These are phyloP conservation scores for Trichoderma afroharzianum DNA, from an alignment of 2,329 filamentous ascomycete genomes.

Conservation along the genomic window DNA sequence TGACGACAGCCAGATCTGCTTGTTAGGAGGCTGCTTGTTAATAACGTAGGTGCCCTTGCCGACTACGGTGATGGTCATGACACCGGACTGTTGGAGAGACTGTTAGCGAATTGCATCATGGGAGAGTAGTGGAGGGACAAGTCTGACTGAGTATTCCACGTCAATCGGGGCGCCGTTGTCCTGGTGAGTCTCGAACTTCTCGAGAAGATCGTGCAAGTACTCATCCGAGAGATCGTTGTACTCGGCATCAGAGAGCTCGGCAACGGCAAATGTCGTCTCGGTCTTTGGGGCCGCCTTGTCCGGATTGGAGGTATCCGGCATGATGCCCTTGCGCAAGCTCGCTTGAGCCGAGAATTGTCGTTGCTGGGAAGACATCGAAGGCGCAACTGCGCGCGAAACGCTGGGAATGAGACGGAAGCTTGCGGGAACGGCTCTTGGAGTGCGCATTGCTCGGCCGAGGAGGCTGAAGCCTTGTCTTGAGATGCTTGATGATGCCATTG, in stretches of 20 bases:
- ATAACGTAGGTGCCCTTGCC: constrained; percentile 80
- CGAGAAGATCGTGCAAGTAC: constrained; percentile 61
- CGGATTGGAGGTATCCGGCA: constrained; percentile 57
- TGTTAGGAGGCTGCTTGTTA: constrained; percentile 98
- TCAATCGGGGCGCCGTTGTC: constrained; percentile 75
- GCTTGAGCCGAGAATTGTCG: constrained; percentile 32
- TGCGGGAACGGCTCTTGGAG: constrained; percentile 24
- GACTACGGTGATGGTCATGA: constrained; percentile 71
- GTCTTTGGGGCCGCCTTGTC: constrained; percentile 37
- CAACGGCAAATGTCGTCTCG: constrained; percentile 45
- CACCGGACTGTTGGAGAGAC: constrained; percentile 63
- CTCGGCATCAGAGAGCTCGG: constrained; percentile 63
- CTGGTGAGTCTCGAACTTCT: constrained; percentile 66
- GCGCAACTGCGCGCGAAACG: not conserved
- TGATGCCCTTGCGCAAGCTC: constrained; percentile 46
- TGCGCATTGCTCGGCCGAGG: constrained; percentile 33
- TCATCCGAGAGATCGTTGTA: constrained; percentile 76
- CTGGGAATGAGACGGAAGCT: constrained; percentile 22
- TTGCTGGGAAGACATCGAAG: constrained; percentile 18
- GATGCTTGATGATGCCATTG: constrained; percentile 24
- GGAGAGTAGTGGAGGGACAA: not conserved
- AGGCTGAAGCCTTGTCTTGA: constrained; percentile 32
- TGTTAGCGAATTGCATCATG: not conserved
- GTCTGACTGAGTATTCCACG: constrained; percentile 78
- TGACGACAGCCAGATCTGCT: constrained; percentile 94